A percentile compares a stretch with the other conserved stretches of the same genome.
These are phyloP conservation scores for Ramaria rubella DNA, from an alignment of 768 basidiomycete species.

Conservation along the genomic window DNA sequence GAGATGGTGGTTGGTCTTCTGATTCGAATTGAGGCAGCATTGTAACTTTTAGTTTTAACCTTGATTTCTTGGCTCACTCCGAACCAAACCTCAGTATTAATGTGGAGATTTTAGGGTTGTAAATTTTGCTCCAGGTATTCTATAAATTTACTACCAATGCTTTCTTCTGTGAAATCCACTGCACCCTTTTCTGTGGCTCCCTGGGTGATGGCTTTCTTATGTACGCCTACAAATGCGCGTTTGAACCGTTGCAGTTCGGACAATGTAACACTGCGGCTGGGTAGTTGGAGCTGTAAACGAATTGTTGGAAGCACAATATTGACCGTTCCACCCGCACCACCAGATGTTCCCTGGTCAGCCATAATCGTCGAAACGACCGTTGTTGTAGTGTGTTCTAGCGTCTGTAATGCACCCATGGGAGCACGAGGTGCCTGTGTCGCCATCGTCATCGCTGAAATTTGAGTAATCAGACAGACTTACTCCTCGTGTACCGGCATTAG, in stretches of 20 bases:
- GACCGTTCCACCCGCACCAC: conserved; percentile 44
- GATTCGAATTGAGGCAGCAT: background rate
- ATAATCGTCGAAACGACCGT: conserved; percentile 67
- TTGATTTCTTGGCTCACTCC: background rate
- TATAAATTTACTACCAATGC: conserved; percentile 63
- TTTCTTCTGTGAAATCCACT: conserved; percentile 72
- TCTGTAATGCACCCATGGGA: conserved; percentile 80
- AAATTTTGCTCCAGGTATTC: conserved; percentile 67
- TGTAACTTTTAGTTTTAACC: background rate
- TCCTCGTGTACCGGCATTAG: conserved; percentile 74
- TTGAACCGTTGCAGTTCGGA: conserved; percentile 86
- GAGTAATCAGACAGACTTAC: conserved; percentile 37
- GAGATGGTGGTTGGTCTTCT: background rate
- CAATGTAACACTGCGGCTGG: conserved; percentile 66
- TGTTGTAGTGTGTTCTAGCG: conserved; percentile 73
- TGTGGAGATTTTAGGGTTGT: conserved; percentile 24
- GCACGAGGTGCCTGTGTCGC: conserved; percentile 64
- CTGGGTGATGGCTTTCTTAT: conserved; percentile 83
- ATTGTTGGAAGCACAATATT: conserved; percentile 42
- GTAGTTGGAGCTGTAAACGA: conserved; percentile 51
- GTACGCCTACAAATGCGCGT: conserved; percentile 83
- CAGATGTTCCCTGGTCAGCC: conserved; percentile 49
- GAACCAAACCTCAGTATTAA: no score
- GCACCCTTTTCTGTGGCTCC: conserved; percentile 71
- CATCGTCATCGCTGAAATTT: background rate